These are phyloP conservation scores for Neurospora intermedia DNA, from an alignment of 495 filamentous ascomycete species.

Conservation along the genomic window DNA sequence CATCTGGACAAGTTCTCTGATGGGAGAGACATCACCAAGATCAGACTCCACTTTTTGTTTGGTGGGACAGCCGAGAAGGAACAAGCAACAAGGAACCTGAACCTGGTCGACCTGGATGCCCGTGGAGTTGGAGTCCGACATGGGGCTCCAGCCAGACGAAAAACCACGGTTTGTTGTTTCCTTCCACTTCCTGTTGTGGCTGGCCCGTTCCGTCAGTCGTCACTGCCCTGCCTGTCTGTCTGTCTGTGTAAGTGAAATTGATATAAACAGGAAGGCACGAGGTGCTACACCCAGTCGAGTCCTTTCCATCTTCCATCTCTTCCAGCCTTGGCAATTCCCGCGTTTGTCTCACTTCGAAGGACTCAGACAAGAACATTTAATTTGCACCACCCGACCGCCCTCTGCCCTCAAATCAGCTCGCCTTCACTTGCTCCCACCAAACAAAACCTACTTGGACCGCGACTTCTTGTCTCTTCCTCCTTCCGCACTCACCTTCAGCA, in stretches of 20 bases:
- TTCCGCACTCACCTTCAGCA: neutral
- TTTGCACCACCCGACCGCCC: neutral
- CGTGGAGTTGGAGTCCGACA: neutral
- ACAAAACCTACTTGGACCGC: neutral
- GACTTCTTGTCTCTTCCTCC: neutral
- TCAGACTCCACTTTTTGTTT: neutral
- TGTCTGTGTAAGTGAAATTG: neutral
- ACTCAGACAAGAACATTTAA: conserved; percentile 2
- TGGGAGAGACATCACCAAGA: neutral
- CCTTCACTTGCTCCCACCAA: neutral
- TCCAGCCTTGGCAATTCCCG: neutral
- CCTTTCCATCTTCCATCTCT: neutral
- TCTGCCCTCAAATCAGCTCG: neutral
- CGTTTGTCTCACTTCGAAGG: neutral
- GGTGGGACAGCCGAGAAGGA: neutral
- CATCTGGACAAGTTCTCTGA: neutral
- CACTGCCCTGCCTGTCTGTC: neutral
- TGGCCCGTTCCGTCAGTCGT: neutral
- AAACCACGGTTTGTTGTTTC: neutral
- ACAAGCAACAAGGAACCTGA: neutral
- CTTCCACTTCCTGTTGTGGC: neutral
- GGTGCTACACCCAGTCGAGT: neutral
- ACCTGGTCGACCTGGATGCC: neutral
- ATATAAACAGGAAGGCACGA: neutral
- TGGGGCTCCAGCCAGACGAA: neutral